Base-by-base conservation (phyloP, 1,139 yeast species). In the Hemisphaericaspora xylofermentans region DNA sequence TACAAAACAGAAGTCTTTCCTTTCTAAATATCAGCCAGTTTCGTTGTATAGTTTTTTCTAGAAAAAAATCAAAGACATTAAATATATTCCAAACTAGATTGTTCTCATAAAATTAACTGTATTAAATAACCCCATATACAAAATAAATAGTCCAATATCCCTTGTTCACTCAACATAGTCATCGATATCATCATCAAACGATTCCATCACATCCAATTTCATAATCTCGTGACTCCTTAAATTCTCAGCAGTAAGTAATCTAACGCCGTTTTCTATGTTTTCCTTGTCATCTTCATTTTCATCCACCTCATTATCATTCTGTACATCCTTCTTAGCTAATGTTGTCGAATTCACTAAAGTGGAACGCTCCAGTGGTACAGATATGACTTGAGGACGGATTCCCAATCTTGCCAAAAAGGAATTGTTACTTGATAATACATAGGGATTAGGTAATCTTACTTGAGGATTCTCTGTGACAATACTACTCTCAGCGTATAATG, bases 311-410 rank as follows among this genome's bases (percentile, higher is more conserved):
- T n/a, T 34, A 33, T 21, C 21, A 32, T 21, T 26, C 8, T 13
- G 5, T 19, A 8, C 22, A 19, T 19, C 22, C 22, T 24, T 24
- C 27, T 24, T 24, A 9, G 6, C 27, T 4, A 12, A 8, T 14
- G 15, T 22, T 21, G 28, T 29, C 9, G 24, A 24, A 12, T 29
- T 36, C 15, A 27, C 33, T 6, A 24, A 22, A 15, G 24, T 29
- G 6, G 27, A n/a, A 12, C 35, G 18, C n/a, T 33, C 38, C 19
- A 38, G 22, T 15, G 51, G 50, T 10, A 45, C 43, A 28, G 66
- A 57, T n/a, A 72, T 63, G 9, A 71, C 71, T 49, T 71, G 76
- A 0, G 78, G 77, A 39, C 61, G 59, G 24, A 72, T 69, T 2
- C 77, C 78, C 21, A 72, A 52, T 41, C 64, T 64, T 6, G 73